Conservation (phyloP, 2,329 filamentous ascomycete genomes). For the Microascus cirrosus region DNA sequence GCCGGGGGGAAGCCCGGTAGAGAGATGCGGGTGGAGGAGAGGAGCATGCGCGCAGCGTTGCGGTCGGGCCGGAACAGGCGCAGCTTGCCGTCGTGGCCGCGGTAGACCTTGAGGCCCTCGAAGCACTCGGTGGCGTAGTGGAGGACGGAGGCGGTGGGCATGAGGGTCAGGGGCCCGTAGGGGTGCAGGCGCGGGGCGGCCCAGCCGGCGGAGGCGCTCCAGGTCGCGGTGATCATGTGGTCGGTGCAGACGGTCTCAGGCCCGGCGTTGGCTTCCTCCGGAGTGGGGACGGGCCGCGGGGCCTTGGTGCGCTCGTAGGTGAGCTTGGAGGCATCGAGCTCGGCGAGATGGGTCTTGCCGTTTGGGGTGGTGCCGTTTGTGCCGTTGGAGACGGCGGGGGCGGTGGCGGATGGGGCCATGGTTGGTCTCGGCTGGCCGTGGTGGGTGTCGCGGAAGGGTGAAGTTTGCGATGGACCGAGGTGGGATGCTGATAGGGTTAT, state of each 20-base stretch:
- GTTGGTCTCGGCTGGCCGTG: background rate
- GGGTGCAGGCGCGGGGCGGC: constrained; percentile 60
- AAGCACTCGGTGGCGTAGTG: constrained; percentile 92
- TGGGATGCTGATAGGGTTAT: background rate
- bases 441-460: background rate
- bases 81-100: constrained; percentile 63
- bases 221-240: constrained; percentile 74
- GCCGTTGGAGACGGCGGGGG: constrained; percentile 6
- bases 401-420: constrained; percentile 7
- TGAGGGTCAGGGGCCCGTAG: constrained; percentile 66
- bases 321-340: constrained; percentile 51
- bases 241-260: constrained; percentile 57
- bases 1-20: constrained; percentile 61
- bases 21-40: constrained; percentile 54
- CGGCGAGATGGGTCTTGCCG: constrained; percentile 28
- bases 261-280: constrained; percentile 33
- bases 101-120: constrained; percentile 74
- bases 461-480: background rate
- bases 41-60: constrained; percentile 56
- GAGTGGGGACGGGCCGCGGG: constrained; percentile 41
- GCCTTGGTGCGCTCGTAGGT: constrained; percentile 38
- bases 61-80: constrained; percentile 67
- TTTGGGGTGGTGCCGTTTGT: constrained; percentile 7
- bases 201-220: constrained; percentile 60
- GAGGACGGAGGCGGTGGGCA: constrained; percentile 69